A percentile compares a stretch with the other conserved stretches of the same genome.
phyloP scores from a whole-genome alignment of 768 basidiomycete genomes.

The Tulasnella sp. region DNA sequence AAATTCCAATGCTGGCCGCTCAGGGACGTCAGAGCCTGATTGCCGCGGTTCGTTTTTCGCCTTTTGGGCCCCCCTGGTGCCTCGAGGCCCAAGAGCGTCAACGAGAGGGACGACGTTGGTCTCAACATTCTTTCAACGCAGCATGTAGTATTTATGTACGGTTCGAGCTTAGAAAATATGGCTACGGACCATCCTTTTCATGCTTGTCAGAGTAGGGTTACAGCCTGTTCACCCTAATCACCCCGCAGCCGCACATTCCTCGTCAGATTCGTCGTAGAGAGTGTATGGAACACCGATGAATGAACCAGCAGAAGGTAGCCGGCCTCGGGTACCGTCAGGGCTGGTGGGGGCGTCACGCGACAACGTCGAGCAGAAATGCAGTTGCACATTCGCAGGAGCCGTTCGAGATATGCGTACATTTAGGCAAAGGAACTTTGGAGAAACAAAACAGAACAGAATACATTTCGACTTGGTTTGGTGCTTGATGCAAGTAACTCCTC shows the following conservation, averaged over 20 bases:
- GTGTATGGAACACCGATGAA: background rate
- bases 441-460: background rate
- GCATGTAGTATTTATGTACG: no score
- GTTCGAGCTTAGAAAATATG: no score
- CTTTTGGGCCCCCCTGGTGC: background rate
- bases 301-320: background rate
- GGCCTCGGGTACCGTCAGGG: background rate
- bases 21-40: background rate
- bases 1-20: slow-evolving; percentile 3
- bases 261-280: no score
- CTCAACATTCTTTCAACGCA: no score
- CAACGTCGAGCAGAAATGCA: slow-evolving; percentile 5
- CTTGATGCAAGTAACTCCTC: background rate
- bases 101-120: background rate
- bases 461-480: slow-evolving; percentile 1
- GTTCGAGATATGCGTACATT: slow-evolving; percentile 9
- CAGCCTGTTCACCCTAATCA: no score
- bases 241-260: no score
- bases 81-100: background rate
- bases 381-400: slow-evolving; percentile 4
- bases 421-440: background rate
- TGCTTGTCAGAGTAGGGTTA: no score
- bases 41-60: slow-evolving; percentile 5
- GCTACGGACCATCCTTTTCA: no score
- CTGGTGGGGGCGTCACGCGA: background rate